Conservation (phyloP, 1,284 basidiomycete genomes). For the Trichosporon inkin region DNA sequence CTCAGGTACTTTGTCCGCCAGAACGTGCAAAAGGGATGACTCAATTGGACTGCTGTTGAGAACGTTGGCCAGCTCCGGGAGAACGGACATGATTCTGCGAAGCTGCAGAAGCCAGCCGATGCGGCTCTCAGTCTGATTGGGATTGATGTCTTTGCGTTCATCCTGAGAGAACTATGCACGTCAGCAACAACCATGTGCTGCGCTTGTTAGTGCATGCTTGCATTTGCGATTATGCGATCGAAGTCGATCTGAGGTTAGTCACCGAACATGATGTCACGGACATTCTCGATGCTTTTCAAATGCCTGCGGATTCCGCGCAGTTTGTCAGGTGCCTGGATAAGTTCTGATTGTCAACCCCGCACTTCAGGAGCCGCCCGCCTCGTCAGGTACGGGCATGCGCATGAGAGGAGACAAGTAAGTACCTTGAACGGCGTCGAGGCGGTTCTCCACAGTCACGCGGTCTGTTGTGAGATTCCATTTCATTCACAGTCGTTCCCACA, state of each 20-base stretch:
- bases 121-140: slow-evolving; percentile 24
- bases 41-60: slow-evolving; percentile 7
- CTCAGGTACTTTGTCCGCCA: slow-evolving; percentile 6
- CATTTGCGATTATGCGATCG: slow-evolving; percentile 76
- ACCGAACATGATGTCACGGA: neutral
- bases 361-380: neutral
- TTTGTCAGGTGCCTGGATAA: slow-evolving; percentile 68
- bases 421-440: slow-evolving; percentile 81
- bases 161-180: slow-evolving; percentile 20
- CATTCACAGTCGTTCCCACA: slow-evolving; percentile 52
- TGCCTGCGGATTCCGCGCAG: slow-evolving; percentile 66
- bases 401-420: slow-evolving; percentile 1
- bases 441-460: slow-evolving; percentile 64
- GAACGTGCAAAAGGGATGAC: neutral
- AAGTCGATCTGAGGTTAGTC: slow-evolving; percentile 61
- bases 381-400: neutral
- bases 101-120: slow-evolving; percentile 32
- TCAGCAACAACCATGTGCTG: neutral
- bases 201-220: slow-evolving; percentile 48
- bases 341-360: slow-evolving; percentile 55
- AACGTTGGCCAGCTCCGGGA: slow-evolving; percentile 16
- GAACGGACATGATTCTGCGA: slow-evolving; percentile 19
- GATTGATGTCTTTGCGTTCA: neutral
- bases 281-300: slow-evolving; percentile 63
- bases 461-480: slow-evolving; percentile 48